Base-by-base conservation (phyloP, 2,329 filamentous ascomycete species). In the Colletotrichum orchidophilum region DNA sequence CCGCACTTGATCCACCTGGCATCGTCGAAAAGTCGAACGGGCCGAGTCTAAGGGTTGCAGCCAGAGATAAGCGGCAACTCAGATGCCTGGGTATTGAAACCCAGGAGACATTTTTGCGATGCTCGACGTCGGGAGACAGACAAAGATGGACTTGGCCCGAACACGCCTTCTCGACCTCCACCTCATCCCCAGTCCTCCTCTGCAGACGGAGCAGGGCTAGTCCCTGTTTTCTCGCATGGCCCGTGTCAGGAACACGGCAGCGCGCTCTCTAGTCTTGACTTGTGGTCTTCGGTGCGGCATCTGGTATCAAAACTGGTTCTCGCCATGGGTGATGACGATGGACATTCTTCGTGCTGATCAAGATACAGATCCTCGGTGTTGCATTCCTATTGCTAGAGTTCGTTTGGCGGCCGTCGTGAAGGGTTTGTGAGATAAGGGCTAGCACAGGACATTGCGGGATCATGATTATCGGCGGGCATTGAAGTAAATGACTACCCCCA, bases 141-240 rank as follows among this genome's bases (percentile, higher is more conserved):
- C 21, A 12, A 27, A 53, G 50, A 53, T 46, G 39, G 39, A 27
- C n/a, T 33, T 52, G 59, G 11, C 18, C 59, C 42, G 7, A 33
- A 61, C 27, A 35, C 59, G 15, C 29, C 59, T 50, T n/a, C 39
- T 52, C 35, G n/a, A 29, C 42, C 46, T 52, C 27, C 27, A 49
- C 62, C 46, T 29, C n/a, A 18, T 52, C 29, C 62, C 57, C 50
- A 31, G 35, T 26, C 31, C 24, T 54, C 39, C 59, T 61, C 18
- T 66, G 67, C 63, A 63, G 49, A 55, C 57, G 12, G n/a, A 46
- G 24, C 63, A 70, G 67, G 67, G 49, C 57, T 58, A 15, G 42
- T 52, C 68, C 68, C 52, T 71, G 68, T 33, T 26, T 31, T 52
- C 50, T 57, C 63, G 64, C 68, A 58, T 68, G 63, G 64, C 27